Conservation (phyloP, 164 flowering plant genomes). For the Magnolia changhungtana region DNA sequence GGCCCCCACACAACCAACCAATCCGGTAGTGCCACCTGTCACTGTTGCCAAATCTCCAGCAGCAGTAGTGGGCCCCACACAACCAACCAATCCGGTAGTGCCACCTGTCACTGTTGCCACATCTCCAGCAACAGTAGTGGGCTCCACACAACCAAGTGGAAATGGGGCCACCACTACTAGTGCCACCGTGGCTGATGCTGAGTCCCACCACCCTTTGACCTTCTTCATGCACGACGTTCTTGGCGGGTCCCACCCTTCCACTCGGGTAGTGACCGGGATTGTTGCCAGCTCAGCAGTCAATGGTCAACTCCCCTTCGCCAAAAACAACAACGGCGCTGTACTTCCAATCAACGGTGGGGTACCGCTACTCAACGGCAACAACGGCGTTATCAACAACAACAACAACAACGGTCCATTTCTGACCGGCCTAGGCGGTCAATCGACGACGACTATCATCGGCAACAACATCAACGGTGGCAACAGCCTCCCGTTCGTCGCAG, state of each 20-base stretch:
- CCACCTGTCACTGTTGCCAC: slow-evolving; percentile 2
- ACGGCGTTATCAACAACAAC: slow-evolving; percentile 5
- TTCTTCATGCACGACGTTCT: slow-evolving; percentile 55
- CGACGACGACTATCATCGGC: slow-evolving; percentile 20
- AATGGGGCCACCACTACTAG: background rate
- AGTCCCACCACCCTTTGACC: slow-evolving; percentile 19
- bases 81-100: slow-evolving; percentile 3
- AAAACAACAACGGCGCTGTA: slow-evolving; percentile 54
- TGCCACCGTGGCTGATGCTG: slow-evolving; percentile 6
- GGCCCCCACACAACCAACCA: slow-evolving; percentile 2
- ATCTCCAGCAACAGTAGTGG: slow-evolving; percentile 6
- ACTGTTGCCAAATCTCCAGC: background rate
- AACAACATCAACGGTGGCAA: slow-evolving; percentile 36
- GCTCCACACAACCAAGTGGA: slow-evolving; percentile 13
- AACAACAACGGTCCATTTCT: slow-evolving; percentile 22
- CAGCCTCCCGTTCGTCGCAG: slow-evolving; percentile 17
- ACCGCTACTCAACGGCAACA: slow-evolving; percentile 31
- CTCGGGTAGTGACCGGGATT: slow-evolving; percentile 55
- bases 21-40: slow-evolving; percentile 10
- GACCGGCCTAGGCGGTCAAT: slow-evolving; percentile 36
- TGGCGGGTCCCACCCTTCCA: slow-evolving; percentile 49
- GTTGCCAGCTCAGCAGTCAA: slow-evolving; percentile 51
- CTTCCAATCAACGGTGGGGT: slow-evolving; percentile 45
- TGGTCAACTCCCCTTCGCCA: slow-evolving; percentile 68
- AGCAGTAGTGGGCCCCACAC: slow-evolving; percentile 10